phyloP scores from a whole-genome alignment of 371 early-diverging fungal genomes.

The Mortierella sp. region DNA sequence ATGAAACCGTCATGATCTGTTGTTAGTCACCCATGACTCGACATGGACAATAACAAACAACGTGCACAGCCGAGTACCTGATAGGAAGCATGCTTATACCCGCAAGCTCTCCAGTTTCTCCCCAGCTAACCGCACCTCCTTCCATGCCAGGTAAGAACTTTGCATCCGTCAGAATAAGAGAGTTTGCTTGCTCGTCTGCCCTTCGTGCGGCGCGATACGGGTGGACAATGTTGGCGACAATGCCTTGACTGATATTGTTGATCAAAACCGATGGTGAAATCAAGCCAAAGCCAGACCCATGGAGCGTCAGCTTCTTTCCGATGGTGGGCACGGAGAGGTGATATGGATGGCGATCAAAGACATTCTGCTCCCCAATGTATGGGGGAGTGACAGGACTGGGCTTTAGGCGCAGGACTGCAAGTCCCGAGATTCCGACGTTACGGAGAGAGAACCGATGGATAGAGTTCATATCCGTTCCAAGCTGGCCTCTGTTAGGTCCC shows the following conservation, averaged over 20 bases:
- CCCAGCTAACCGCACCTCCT: slow-evolving; percentile 53
- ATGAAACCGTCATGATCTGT: background rate
- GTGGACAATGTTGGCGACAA: slow-evolving; percentile 50
- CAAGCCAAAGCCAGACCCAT: slow-evolving; percentile 53
- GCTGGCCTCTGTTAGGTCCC: slow-evolving; percentile 33
- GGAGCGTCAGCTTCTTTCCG: slow-evolving; percentile 43
- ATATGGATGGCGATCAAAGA: slow-evolving; percentile 13
- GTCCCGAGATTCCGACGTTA: slow-evolving; percentile 51
- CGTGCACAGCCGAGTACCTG: slow-evolving; percentile 16
- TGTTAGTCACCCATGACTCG: no score
- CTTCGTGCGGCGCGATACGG: slow-evolving; percentile 42
- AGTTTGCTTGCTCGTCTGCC: slow-evolving; percentile 36
- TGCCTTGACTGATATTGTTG: slow-evolving; percentile 53
- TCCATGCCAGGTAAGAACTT: slow-evolving; percentile 55
- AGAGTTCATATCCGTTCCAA: slow-evolving; percentile 44
- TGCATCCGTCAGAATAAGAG: slow-evolving; percentile 47
- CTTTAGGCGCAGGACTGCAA: slow-evolving; percentile 44
- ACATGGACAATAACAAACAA: background rate
- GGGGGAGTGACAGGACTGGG: background rate
- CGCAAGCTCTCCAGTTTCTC: slow-evolving; percentile 43
- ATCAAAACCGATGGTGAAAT: slow-evolving; percentile 52
- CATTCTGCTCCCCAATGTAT: background rate
- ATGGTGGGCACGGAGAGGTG: slow-evolving; percentile 36
- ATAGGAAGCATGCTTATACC: slow-evolving; percentile 53
- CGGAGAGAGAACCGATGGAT: slow-evolving; percentile 47